Conservation (phyloP, 140 eudicot species). For the Senecio squalidus region DNA sequence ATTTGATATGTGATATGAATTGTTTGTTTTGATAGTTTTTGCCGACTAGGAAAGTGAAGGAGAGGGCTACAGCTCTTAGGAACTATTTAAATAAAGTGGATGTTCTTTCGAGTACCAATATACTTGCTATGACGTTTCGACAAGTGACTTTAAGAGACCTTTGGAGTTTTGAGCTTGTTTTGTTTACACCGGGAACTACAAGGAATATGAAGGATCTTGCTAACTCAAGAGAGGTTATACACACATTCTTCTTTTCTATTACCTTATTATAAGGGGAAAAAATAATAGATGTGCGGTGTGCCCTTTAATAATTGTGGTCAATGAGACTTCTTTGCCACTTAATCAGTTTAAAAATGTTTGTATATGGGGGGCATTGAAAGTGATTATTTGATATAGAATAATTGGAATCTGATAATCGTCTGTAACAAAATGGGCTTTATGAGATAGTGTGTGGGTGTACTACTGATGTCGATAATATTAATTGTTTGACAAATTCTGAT, state of each 20-base stretch:
- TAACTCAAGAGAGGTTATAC: slow-evolving; percentile 71
- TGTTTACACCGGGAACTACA: slow-evolving; percentile 64
- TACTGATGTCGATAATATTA: too few relatives aligned
- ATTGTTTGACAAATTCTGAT: too few relatives aligned
- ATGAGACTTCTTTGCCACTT: too few relatives aligned
- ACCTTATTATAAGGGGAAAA: too few relatives aligned
- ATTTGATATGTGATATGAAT: background rate
- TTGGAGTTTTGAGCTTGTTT: slow-evolving; percentile 60
- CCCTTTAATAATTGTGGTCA: too few relatives aligned
- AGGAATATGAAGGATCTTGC: slow-evolving; percentile 86
- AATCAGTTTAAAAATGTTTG: too few relatives aligned
- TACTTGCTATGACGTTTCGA: slow-evolving; percentile 92
- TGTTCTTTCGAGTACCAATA: slow-evolving; percentile 47
- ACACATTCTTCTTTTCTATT: slow-evolving; percentile 8
- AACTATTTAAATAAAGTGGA: slow-evolving; percentile 42
- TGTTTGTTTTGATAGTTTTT: slow-evolving; percentile 50
- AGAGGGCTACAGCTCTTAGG: slow-evolving; percentile 55
- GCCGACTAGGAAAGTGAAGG: slow-evolving; percentile 72
- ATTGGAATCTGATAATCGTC: too few relatives aligned
- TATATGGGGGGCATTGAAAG: too few relatives aligned
- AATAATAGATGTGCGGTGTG: too few relatives aligned
- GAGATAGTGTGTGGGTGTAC: too few relatives aligned
- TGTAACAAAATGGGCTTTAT: too few relatives aligned
- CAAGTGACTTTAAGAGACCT: slow-evolving; percentile 73
- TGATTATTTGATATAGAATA: too few relatives aligned